Conservation (phyloP, 176 grass and related monocot genomes). For the sorghum (Sorghum bicolor) region DNA sequence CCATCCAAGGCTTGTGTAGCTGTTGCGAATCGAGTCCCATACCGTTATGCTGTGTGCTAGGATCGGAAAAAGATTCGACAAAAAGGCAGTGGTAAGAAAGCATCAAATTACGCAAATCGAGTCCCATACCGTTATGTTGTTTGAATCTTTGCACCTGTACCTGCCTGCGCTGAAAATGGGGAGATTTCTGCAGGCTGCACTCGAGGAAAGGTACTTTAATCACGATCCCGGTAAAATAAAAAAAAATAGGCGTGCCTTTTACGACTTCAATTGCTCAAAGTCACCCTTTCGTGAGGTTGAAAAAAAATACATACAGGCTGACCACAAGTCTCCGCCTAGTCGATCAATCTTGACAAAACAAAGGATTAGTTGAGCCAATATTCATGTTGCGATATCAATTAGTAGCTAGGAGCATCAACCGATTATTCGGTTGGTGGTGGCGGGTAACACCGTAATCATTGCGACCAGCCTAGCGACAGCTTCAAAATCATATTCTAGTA, state of each 20-base stretch:
- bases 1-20: background rate
- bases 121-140: too few relatives aligned
- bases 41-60: background rate
- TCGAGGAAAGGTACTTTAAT: background rate
- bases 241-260: too few relatives aligned
- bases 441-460: constrained; percentile 32
- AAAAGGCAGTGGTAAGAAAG: background rate
- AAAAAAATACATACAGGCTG: too few relatives aligned
- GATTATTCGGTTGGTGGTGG: constrained; percentile 26
- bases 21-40: background rate
- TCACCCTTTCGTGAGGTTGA: too few relatives aligned
- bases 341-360: background rate
- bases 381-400: constrained; percentile 2
- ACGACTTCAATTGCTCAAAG: too few relatives aligned
- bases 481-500: background rate
- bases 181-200: too few relatives aligned
- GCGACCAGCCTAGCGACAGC: constrained; percentile 48
- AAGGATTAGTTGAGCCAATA: background rate
- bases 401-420: background rate
- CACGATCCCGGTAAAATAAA: background rate
- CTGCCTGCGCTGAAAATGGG: too few relatives aligned
- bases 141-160: background rate
- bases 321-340: too few relatives aligned
- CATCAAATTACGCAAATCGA: too few relatives aligned
- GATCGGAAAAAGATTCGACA: background rate